phyloP scores from a whole-genome alignment of 2,329 filamentous ascomycete genomes.

The Fusarium lateritium region DNA sequence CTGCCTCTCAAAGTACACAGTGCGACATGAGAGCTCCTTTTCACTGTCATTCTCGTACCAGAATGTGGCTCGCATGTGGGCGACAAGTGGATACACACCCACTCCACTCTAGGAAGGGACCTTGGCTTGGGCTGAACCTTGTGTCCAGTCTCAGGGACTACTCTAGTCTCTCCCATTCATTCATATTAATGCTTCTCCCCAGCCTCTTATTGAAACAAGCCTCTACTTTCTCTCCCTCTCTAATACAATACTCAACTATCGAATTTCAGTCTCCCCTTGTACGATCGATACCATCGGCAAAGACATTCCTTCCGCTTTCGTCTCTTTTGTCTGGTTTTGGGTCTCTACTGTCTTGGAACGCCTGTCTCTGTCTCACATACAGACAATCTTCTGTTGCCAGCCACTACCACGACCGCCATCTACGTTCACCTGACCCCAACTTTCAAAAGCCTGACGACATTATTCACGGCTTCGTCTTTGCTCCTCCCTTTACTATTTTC shows the following conservation, averaged over 20 bases:
- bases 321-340: conserved; percentile 45
- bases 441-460: conserved; percentile 34
- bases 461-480: conserved; percentile 27
- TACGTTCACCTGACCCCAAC: conserved; percentile 29
- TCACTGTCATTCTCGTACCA: conserved; percentile 43
- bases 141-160: conserved; percentile 28
- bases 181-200: conserved; percentile 46
- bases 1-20: conserved; percentile 42
- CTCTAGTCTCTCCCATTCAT: conserved; percentile 13
- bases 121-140: conserved; percentile 38
- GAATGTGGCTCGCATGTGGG: conserved; percentile 40
- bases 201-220: conserved; percentile 23
- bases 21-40: neutral
- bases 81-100: conserved; percentile 25
- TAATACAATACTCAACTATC: conserved; percentile 37
- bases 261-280: conserved; percentile 23
- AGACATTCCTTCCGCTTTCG: conserved; percentile 43
- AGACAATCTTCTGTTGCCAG: conserved; percentile 29
- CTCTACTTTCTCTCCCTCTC: conserved; percentile 29
- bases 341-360: conserved; percentile 33
- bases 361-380: conserved; percentile 36
- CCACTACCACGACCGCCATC: conserved; percentile 36
- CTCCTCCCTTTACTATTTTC: conserved; percentile 26
- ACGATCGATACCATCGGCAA: conserved; percentile 18
- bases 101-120: conserved; percentile 30